Percentiles rank a stretch among this genome's conserved stretches.
Evolutionary conservation across 1,139 yeast species (phyloP).

Genomic region (Wickerhamomyces sp.): DNA sequence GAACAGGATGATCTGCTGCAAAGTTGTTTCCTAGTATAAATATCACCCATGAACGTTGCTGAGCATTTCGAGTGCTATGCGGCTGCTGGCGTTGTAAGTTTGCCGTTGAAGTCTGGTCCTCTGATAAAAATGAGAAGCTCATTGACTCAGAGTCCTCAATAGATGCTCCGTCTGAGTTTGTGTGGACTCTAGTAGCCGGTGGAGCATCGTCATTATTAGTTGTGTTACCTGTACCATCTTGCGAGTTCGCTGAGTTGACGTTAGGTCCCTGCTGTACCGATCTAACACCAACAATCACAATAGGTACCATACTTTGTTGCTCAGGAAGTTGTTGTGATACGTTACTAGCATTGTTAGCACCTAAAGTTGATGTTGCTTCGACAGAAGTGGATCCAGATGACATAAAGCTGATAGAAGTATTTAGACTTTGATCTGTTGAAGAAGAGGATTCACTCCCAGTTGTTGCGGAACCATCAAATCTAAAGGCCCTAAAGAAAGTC

Average conservation of each 20-base stretch:
- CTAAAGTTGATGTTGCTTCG: neutral
- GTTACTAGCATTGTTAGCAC: no score
- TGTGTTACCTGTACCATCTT: neutral
- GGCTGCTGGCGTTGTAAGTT: neutral
- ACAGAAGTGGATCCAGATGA: neutral
- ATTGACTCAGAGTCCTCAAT: neutral
- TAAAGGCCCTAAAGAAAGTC: slow-evolving; percentile 50
- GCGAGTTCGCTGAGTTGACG: neutral
- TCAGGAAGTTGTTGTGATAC: slow-evolving; percentile 7
- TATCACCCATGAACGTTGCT: slow-evolving; percentile 41
- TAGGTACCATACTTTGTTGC: slow-evolving; percentile 40
- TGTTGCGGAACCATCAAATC: slow-evolving; percentile 33
- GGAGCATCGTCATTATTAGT: no score
- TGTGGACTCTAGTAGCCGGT: no score
- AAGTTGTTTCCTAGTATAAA: slow-evolving; percentile 47
- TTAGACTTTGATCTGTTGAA: neutral
- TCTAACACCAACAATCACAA: slow-evolving; percentile 54
- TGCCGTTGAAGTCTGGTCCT: neutral
- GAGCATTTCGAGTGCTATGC: neutral
- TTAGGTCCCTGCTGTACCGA: slow-evolving; percentile 30
- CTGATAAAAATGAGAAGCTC: neutral
- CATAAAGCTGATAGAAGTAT: neutral
- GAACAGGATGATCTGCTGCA: slow-evolving; percentile 43
- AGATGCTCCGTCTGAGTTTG: no score
- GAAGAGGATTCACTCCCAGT: neutral